Conservation (phyloP, 164 flowering plant species). For the Piper betle region DNA sequence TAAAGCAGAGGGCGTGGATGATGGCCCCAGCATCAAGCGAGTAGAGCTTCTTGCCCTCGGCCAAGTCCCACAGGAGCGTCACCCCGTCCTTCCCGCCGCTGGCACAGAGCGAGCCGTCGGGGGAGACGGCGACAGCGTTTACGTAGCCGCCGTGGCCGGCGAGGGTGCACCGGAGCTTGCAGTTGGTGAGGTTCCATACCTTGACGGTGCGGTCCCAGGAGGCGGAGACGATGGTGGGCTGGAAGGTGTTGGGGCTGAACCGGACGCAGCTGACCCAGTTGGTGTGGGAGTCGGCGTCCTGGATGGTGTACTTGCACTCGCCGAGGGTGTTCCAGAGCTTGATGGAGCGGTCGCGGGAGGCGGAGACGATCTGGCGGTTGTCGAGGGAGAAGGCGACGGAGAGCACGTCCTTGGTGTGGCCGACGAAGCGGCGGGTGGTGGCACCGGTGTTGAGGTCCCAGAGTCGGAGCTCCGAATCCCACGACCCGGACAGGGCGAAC, state of each 20-base stretch:
- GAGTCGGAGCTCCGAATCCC: conserved; percentile 85
- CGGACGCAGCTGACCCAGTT: conserved; percentile 82
- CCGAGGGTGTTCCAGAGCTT: conserved; percentile 34
- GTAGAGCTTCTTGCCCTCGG: conserved; percentile 70
- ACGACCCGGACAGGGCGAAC: conserved; percentile 82
- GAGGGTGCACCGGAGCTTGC: not conserved
- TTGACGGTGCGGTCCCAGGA: conserved; percentile 54
- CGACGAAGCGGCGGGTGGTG: conserved; percentile 8
- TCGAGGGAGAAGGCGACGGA: conserved; percentile 11
- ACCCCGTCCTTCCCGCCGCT: conserved; percentile 50
- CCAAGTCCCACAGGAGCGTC: conserved; percentile 52
- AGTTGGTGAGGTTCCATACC: conserved; percentile 68
- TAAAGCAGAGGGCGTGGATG: conserved; percentile 68
- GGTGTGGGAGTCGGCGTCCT: conserved; percentile 47
- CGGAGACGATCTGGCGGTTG: conserved; percentile 61
- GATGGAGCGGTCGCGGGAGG: conserved; percentile 49
- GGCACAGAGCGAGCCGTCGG: conserved; percentile 41
- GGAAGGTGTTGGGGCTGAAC: conserved; percentile 53
- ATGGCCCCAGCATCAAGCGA: conserved; percentile 59
- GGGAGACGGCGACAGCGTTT: conserved; percentile 26
- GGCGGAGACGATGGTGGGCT: conserved; percentile 25
- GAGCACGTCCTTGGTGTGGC: conserved; percentile 65
- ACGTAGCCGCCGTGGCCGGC: conserved; percentile 21
- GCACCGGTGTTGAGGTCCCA: conserved; percentile 66
- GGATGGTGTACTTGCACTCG: conserved; percentile 78